Evolutionary conservation across 371 early-diverging fungal species (phyloP).

Genomic region (Catenaria anguillulae): DNA sequence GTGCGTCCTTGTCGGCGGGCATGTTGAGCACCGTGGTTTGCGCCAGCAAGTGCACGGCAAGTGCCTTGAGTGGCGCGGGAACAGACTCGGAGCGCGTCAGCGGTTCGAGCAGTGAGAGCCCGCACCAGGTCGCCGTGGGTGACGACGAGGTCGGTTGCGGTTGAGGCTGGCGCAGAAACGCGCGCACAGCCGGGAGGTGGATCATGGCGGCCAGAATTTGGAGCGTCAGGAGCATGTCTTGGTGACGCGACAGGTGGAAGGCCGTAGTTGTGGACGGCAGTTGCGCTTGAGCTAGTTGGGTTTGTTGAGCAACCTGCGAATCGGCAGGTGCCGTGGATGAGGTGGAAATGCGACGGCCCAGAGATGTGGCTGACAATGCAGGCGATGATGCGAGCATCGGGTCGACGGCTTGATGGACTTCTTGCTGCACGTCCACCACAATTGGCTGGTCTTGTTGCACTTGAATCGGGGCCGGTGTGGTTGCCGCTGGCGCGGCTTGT

Average conservation of each 20-base stretch:
- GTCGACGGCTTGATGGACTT: too few relatives aligned
- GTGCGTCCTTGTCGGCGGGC: not conserved
- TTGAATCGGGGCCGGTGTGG: too few relatives aligned
- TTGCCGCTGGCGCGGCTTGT: too few relatives aligned
- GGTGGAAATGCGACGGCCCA: not conserved
- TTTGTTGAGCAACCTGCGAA: not conserved
- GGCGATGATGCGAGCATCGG: not conserved
- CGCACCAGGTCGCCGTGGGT: not conserved
- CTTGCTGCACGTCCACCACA: too few relatives aligned
- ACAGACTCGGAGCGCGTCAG: too few relatives aligned
- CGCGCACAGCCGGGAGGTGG: not conserved
- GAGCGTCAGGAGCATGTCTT: not conserved
- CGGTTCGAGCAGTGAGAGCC: not conserved
- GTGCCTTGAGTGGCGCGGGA: too few relatives aligned
- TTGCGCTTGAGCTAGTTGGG: not conserved
- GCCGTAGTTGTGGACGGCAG: not conserved
- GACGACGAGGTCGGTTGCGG: not conserved
- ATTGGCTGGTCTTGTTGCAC: too few relatives aligned
- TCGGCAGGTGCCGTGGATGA: not conserved
- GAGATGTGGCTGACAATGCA: not conserved
- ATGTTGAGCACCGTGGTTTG: not conserved
- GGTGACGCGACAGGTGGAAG: not conserved
- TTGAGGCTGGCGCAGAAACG: not conserved
- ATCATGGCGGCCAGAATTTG: not conserved
- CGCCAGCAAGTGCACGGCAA: not conserved